phyloP scores from a whole-genome alignment of 1,139 yeast genomes.

The Suhomyces anneliseae region DNA sequence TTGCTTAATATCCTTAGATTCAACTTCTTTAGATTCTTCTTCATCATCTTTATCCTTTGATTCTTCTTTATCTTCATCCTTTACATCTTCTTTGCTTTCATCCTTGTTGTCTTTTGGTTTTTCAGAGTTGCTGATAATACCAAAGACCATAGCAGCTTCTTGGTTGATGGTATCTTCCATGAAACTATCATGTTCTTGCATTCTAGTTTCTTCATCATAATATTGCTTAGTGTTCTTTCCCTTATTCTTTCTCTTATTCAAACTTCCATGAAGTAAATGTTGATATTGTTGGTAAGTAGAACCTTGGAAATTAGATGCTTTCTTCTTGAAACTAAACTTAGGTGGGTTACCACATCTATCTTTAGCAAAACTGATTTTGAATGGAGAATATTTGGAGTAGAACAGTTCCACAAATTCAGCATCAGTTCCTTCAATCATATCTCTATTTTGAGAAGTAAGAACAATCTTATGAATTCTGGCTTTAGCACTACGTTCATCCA shows the following conservation, averaged over 20 bases:
- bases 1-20: conserved; percentile 13
- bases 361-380: conserved; percentile 54
- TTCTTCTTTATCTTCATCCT: conserved; percentile 1
- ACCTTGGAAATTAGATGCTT: conserved; percentile 16
- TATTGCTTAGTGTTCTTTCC: conserved; percentile 1
- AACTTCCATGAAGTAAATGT: conserved; percentile 16
- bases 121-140: conserved; percentile 35
- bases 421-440: conserved; percentile 3
- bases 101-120: conserved; percentile 9
- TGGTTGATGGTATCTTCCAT: conserved; percentile 32
- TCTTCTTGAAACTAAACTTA: conserved; percentile 42
- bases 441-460: not conserved
- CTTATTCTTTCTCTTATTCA: conserved; percentile 9
- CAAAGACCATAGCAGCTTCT: conserved; percentile 50
- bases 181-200: conserved; percentile 14
- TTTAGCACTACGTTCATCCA: conserved; percentile 11
- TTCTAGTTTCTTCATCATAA: conserved; percentile 14
- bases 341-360: conserved; percentile 52
- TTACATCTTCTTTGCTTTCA: conserved; percentile 7
- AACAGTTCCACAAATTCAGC: conserved; percentile 7
- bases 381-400: conserved; percentile 32
- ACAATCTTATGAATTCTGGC: conserved; percentile 9
- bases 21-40: not conserved
- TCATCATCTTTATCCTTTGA: not conserved
- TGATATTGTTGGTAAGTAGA: conserved; percentile 18